Conservation (phyloP, 2,329 filamentous ascomycete genomes). For the Dothistroma pini region DNA sequence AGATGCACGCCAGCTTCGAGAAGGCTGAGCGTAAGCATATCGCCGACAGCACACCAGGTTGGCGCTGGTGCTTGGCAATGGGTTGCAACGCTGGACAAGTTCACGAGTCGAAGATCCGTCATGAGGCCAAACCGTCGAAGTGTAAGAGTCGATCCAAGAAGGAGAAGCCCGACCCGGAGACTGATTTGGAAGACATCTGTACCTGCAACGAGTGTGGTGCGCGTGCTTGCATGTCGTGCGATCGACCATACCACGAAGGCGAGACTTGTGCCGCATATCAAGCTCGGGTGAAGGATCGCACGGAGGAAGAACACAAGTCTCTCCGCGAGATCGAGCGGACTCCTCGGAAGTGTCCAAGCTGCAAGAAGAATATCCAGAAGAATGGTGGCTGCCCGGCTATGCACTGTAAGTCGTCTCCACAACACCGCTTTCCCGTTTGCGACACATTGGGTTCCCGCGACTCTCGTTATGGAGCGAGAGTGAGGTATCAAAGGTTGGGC, state of each 20-base stretch:
- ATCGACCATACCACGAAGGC: constrained; percentile 31
- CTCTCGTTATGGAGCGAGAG: background rate
- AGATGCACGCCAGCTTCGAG: constrained; percentile 40
- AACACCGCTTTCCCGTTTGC: constrained; percentile 7
- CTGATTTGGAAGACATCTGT: constrained; percentile 26
- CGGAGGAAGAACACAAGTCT: constrained; percentile 32
- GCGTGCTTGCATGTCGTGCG: constrained; percentile 31
- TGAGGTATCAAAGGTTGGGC: background rate
- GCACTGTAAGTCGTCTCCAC: constrained; percentile 22
- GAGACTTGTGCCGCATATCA: constrained; percentile 36
- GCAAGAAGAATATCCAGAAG: constrained; percentile 31
- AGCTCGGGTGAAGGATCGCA: constrained; percentile 20
- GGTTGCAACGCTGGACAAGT: constrained; percentile 52
- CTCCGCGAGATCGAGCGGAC: constrained; percentile 19
- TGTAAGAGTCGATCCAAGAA: background rate
- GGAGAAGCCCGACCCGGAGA: background rate
- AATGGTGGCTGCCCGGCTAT: constrained; percentile 33
- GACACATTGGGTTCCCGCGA: background rate
- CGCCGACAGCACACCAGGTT: constrained; percentile 36
- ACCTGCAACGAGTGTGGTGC: constrained; percentile 30
- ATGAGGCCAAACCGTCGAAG: background rate
- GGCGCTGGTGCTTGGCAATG: constrained; percentile 51
- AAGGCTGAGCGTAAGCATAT: constrained; percentile 25
- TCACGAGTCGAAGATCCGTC: constrained; percentile 26
- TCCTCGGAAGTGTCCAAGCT: constrained; percentile 32